Evolutionary conservation across 1,284 basidiomycete genomes (phyloP).

Genomic region (Ustilago nuda): DNA sequence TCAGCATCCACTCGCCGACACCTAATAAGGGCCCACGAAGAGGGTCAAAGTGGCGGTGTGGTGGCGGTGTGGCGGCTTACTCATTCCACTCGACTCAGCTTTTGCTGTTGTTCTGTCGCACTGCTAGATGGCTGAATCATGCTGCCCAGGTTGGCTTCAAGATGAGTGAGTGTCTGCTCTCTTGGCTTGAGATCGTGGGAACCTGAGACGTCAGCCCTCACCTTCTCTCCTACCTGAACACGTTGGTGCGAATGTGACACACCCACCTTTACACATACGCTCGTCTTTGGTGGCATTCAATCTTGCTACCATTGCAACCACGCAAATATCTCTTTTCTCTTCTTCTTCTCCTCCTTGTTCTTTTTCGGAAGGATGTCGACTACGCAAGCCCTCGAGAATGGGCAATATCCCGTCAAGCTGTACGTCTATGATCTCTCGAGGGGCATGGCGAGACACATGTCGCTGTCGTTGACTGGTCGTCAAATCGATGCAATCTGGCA

Average conservation of each 20-base stretch:
- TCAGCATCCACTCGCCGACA: background rate
- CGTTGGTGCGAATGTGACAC: too few relatives aligned
- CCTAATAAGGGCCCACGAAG: background rate
- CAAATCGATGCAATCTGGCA: constrained; percentile 72
- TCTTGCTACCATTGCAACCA: too few relatives aligned
- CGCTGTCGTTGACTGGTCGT: constrained; percentile 80
- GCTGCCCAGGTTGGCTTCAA: background rate
- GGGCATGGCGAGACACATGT: constrained; percentile 82
- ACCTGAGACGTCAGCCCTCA: background rate
- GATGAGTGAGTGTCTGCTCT: background rate
- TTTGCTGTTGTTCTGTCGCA: background rate
- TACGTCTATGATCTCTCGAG: constrained; percentile 91
- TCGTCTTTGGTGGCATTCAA: too few relatives aligned
- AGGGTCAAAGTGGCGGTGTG: background rate
- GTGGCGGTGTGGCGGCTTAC: background rate
- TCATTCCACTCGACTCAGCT: background rate
- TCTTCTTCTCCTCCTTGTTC: too few relatives aligned
- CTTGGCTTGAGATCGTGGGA: constrained; percentile 1
- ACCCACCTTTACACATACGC: too few relatives aligned
- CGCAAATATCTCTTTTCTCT: too few relatives aligned
- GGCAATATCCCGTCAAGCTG: constrained; percentile 71
- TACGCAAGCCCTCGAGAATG: constrained; percentile 12
- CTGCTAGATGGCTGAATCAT: background rate
- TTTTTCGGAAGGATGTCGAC: constrained; percentile 8
- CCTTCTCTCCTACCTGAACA: background rate